phyloP scores from a whole-genome alignment of 352 stramenopile species.

The Phytophthora cactorum region DNA sequence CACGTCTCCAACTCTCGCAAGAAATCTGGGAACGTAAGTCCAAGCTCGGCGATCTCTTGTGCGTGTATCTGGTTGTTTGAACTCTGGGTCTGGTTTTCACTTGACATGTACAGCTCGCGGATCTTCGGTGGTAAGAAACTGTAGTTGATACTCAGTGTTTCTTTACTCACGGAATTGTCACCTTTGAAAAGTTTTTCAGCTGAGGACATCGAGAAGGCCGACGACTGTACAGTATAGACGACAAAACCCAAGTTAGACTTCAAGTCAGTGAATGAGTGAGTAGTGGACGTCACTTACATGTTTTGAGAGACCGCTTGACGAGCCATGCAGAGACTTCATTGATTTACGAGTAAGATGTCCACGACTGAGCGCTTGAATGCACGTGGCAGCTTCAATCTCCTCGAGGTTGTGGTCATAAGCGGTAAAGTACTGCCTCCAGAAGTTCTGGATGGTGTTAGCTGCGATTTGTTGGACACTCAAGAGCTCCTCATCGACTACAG shows the following conservation, averaged over 20 bases:
- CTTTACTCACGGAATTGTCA: constrained; percentile 11
- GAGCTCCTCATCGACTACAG: constrained; percentile 41
- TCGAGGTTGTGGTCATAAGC: constrained; percentile 34
- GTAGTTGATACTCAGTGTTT: constrained; percentile 34
- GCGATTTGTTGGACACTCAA: constrained; percentile 60
- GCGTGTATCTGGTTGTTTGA: constrained; percentile 12
- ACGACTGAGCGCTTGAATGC: constrained; percentile 70
- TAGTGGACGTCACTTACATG: constrained; percentile 21
- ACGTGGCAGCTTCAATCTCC: constrained; percentile 64
- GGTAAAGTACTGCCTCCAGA: constrained; percentile 42
- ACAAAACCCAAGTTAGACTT: neutral
- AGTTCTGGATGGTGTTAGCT: constrained; percentile 53
- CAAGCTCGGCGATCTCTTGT: constrained; percentile 37
- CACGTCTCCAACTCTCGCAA: constrained; percentile 52
- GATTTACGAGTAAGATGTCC: constrained; percentile 64
- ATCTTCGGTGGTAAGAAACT: constrained; percentile 51
- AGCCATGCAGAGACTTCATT: constrained; percentile 42
- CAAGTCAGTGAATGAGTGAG: neutral
- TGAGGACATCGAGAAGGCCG: constrained; percentile 43
- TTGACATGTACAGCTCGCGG: constrained; percentile 42
- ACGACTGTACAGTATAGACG: constrained; percentile 26
- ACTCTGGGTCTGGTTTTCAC: constrained; percentile 6
- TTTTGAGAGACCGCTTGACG: constrained; percentile 28
- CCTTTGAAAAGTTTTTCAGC: constrained; percentile 25
- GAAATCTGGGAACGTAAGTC: constrained; percentile 50